Percentiles rank a stretch among this genome's conserved stretches.
phyloP scores from a whole-genome alignment of 495 filamentous ascomycete genomes.

The Neurospora pannonica region DNA sequence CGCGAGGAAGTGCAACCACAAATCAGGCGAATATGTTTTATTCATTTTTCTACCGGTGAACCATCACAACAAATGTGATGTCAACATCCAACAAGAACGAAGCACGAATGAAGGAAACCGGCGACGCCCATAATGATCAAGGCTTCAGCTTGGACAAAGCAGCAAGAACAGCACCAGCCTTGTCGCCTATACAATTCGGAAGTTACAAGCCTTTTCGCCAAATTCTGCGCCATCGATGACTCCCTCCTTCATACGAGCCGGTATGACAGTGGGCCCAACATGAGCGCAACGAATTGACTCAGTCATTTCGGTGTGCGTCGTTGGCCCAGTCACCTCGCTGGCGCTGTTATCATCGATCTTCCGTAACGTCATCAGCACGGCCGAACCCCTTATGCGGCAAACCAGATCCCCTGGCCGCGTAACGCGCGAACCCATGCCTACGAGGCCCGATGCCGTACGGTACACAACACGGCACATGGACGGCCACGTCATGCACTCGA shows the following conservation, averaged over 20 bases:
- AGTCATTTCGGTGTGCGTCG: background rate
- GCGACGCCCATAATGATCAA: background rate
- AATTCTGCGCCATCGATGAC: background rate
- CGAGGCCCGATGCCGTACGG: constrained; percentile 4
- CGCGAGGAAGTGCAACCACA: background rate
- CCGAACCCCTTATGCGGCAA: constrained; percentile 7
- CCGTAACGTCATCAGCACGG: constrained; percentile 8
- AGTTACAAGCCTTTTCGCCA: background rate
- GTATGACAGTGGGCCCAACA: constrained; percentile 8
- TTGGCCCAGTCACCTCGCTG: background rate
- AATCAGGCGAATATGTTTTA: background rate
- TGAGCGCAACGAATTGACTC: constrained; percentile 3
- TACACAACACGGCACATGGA: constrained; percentile 14
- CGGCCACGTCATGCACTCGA: constrained; percentile 15
- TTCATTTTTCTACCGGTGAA: background rate
- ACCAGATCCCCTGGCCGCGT: constrained; percentile 10
- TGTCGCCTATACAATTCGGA: constrained; percentile 1
- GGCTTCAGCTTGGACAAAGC: background rate
- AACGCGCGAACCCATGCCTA: constrained; percentile 11
- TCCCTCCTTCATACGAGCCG: constrained; percentile 5
- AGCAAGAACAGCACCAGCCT: background rate
- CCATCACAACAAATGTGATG: background rate
- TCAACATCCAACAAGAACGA: background rate
- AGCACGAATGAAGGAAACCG: background rate
- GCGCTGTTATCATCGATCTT: background rate